Percentiles rank a stretch among this genome's conserved stretches.
Evolutionary conservation across 139 green algal genomes (phyloP).

Genomic region (Coelastrella sp.): DNA sequence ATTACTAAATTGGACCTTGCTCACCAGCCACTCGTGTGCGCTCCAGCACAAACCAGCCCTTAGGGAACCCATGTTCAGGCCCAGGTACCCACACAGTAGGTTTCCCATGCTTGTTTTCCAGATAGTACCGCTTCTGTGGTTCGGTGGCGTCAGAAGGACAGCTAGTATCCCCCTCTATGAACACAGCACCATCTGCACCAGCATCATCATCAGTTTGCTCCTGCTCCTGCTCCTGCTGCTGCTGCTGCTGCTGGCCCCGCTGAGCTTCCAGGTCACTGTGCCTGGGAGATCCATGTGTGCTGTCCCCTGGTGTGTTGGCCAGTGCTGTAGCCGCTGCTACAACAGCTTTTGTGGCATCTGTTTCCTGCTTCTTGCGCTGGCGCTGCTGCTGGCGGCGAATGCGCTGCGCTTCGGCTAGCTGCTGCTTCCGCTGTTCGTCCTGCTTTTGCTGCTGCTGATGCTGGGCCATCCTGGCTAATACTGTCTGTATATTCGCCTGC

Average conservation of each 20-base stretch:
- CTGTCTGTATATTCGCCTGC: neutral
- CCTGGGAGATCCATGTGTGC: neutral
- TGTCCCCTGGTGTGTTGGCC: neutral
- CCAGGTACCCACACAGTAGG: slow-evolving; percentile 15
- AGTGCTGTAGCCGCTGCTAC: neutral
- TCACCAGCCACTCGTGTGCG: slow-evolving; percentile 18
- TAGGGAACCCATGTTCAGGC: neutral
- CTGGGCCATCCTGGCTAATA: neutral
- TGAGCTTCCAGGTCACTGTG: neutral
- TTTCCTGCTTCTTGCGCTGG: neutral
- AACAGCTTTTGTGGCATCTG: neutral
- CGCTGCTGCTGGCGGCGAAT: neutral
- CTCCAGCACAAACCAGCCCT: slow-evolving; percentile 33
- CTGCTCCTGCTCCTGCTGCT: neutral
- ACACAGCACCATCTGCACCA: neutral
- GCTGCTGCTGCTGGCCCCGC: no score
- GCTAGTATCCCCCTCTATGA: neutral
- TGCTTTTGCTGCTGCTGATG: neutral
- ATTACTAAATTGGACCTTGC: neutral
- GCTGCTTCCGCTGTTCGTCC: slow-evolving; percentile 12
- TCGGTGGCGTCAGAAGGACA: neutral
- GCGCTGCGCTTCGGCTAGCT: neutral
- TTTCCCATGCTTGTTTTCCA: slow-evolving; percentile 30
- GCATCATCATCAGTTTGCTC: neutral
- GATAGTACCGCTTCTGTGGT: slow-evolving; percentile 23